These are phyloP conservation scores for Aspergillus cavernicola DNA, from an alignment of 495 filamentous ascomycete species.

Conservation along the genomic window DNA sequence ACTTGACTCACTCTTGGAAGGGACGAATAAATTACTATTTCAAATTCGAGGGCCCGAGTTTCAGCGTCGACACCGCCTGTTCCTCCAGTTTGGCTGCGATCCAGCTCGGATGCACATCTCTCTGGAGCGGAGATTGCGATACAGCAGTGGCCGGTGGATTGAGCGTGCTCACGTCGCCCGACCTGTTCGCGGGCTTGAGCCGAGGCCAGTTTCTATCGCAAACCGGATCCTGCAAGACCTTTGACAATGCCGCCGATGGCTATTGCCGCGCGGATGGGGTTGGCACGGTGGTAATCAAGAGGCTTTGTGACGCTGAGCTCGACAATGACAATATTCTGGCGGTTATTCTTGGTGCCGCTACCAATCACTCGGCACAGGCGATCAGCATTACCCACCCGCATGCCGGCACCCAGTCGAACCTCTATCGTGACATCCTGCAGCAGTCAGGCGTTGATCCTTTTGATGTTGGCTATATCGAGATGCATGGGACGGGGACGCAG, in stretches of 20 bases:
- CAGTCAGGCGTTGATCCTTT: constrained; percentile 46
- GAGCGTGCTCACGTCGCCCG: constrained; percentile 61
- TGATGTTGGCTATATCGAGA: constrained; percentile 50
- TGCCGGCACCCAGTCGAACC: constrained; percentile 41
- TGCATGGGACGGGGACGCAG: constrained; percentile 46
- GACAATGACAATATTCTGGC: constrained; percentile 45
- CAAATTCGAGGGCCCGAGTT: not conserved
- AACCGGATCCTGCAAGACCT: constrained; percentile 63
- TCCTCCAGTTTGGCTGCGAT: not conserved
- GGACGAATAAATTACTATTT: not conserved
- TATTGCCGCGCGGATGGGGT: constrained; percentile 60
- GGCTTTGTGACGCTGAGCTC: constrained; percentile 39
- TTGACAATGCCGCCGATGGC: constrained; percentile 64
- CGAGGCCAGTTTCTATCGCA: constrained; percentile 66
- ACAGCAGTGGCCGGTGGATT: constrained; percentile 69
- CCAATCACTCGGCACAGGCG: constrained; percentile 46
- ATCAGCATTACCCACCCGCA: constrained; percentile 46
- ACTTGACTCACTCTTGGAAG: no score
- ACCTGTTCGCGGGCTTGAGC: constrained; percentile 65
- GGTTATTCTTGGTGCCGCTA: constrained; percentile 28
- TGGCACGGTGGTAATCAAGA: constrained; percentile 41
- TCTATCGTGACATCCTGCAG: constrained; percentile 41
- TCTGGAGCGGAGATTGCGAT: constrained; percentile 65
- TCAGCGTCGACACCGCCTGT: not conserved
- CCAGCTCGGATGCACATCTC: constrained; percentile 44